Base-by-base conservation (phyloP, 129 eudicot genomes). In the Chrysanthemum seticuspe region DNA sequence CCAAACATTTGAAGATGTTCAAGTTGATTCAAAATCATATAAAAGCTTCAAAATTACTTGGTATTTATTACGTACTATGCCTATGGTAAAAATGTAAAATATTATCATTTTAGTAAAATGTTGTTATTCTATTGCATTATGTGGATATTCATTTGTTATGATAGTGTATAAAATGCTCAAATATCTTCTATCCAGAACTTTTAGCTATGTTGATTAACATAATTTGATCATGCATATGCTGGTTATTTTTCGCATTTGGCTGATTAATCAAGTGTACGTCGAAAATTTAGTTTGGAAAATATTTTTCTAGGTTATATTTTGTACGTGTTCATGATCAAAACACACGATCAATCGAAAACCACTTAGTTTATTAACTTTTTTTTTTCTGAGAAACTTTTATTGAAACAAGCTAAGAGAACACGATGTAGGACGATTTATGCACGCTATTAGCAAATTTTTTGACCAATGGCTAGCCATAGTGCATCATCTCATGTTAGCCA, bases 361-460 rank as follows among this genome's bases (percentile, higher is more conserved):
- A 62, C 65, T 31, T 13, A 62, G 49, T 31, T 61, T 29, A 61
- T 21, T 3, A 25, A 15, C 21, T n/a, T 3, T 27, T 40, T 14
- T 40, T 27, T 66, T 31, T 10, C 63, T 52, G n/a, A 10, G 44
- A 14, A n/a, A 75, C 27, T 34, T 44, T 76, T 67, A 58, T 65
- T 27, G 45, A 76, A 65, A 29, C 59, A 67, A 75, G 73, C 48
- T 54, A 74, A 63, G 25, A 74, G 21, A 21, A 21, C 21, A 21
- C 21, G 21, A 21, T 21, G 21, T 21, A 21, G 21, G 21, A 21
- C 1, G 21, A 21, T 21, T 21, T 21, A 21, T 21, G 21, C 21
- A 21, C 21, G 21, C 21, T 21, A 21, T 21, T 21, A 21, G 21
- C 21, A 21, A 21, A 21, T 21, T 21, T 21, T 21, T 21, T 21